Evolutionary conservation across 2,329 filamentous ascomycete genomes (phyloP).

Genomic region (Cadophora sp.): DNA sequence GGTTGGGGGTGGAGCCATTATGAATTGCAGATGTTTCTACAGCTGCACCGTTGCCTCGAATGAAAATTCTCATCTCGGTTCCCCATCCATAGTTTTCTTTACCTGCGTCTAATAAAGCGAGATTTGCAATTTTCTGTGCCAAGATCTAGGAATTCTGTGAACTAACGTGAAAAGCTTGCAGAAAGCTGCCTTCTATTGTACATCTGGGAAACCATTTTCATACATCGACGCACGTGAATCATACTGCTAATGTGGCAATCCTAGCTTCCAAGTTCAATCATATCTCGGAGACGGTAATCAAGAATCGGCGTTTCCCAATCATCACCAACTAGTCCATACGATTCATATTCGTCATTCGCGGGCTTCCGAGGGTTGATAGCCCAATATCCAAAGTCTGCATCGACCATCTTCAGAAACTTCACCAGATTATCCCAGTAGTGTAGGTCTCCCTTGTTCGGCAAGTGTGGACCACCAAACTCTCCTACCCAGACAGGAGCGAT

Average conservation of each 20-base stretch:
- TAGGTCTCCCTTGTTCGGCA: conserved; percentile 60
- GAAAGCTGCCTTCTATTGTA: background rate
- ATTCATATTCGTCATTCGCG: conserved; percentile 61
- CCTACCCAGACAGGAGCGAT: conserved; percentile 72
- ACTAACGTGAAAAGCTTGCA: too few relatives aligned
- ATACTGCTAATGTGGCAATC: background rate
- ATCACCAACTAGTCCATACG: conserved; percentile 66
- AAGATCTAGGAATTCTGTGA: too few relatives aligned
- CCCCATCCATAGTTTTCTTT: too few relatives aligned
- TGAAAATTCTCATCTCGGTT: too few relatives aligned
- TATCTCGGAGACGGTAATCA: conserved; percentile 68
- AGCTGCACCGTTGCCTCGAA: too few relatives aligned
- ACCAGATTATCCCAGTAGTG: conserved; percentile 72
- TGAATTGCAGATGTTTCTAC: too few relatives aligned
- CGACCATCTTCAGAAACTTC: conserved; percentile 61
- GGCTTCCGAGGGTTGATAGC: conserved; percentile 72
- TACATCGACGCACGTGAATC: background rate
- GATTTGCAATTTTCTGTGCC: too few relatives aligned
- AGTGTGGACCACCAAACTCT: conserved; percentile 66
- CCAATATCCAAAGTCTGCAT: conserved; percentile 75
- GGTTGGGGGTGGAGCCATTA: too few relatives aligned
- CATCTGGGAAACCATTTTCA: background rate
- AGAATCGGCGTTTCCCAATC: conserved; percentile 69
- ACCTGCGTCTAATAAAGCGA: too few relatives aligned
- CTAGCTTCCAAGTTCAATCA: conserved; percentile 54